These are phyloP conservation scores for Gyromitra esculenta DNA, from an alignment of 2,329 filamentous ascomycete genomes.

Conservation along the genomic window DNA sequence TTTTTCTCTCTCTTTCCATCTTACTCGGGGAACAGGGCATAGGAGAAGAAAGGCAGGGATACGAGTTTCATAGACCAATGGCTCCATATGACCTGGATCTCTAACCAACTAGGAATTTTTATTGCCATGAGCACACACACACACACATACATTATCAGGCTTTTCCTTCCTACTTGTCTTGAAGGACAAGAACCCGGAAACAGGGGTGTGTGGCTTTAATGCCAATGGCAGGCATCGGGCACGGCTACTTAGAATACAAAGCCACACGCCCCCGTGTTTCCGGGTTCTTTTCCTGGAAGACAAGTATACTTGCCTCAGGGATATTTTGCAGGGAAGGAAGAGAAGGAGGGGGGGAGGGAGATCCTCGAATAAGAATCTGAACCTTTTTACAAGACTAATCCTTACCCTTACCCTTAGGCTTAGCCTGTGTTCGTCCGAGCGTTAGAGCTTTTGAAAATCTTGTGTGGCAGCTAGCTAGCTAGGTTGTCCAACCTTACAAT, in stretches of 20 bases:
- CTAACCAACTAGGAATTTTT: background rate
- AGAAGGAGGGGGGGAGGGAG: background rate
- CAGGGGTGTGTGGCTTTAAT: no score
- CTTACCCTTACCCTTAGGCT: background rate
- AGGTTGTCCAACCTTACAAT: background rate
- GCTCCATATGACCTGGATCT: background rate
- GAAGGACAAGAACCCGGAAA: background rate
- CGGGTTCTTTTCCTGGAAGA: no score
- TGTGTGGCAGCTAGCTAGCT: background rate
- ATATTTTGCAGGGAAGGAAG: background rate
- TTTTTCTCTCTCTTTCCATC: background rate
- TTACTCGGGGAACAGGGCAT: background rate
- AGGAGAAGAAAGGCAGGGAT: background rate
- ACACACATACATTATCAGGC: background rate
- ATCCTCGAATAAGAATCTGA: background rate
- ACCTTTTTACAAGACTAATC: background rate
- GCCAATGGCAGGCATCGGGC: no score
- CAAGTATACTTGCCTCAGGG: no score
- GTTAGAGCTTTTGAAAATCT: background rate
- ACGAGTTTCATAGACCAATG: background rate
- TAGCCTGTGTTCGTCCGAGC: background rate
- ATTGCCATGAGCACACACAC: background rate
- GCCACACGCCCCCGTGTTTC: no score
- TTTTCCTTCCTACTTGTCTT: background rate
- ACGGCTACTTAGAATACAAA: no score